Percentiles rank a stretch among this genome's conserved stretches.
Evolutionary conservation across 2,329 filamentous ascomycete genomes (phyloP).

Genomic region (Whalleya microplaca): DNA sequence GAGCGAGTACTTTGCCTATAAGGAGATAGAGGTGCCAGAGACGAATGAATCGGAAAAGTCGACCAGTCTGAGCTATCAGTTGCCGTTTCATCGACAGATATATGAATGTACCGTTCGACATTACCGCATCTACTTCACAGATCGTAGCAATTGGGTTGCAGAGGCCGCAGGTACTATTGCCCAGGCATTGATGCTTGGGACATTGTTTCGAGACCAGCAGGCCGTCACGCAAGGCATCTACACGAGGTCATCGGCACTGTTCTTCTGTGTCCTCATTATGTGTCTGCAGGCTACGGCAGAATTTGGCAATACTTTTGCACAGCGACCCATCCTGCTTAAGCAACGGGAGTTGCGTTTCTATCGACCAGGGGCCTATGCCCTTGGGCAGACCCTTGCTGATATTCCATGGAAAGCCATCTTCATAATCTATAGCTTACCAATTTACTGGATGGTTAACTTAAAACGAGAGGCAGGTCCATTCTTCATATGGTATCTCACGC

Average conservation of each 20-base stretch:
- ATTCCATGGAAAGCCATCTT: constrained; percentile 45
- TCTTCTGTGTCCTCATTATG: constrained; percentile 53
- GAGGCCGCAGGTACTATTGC: constrained; percentile 21
- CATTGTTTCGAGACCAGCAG: constrained; percentile 24
- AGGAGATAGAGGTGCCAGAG: no score
- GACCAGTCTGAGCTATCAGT: no score
- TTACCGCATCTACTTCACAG: constrained; percentile 38
- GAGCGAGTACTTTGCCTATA: constrained; percentile 33
- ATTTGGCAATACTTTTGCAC: constrained; percentile 42
- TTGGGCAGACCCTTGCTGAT: constrained; percentile 35
- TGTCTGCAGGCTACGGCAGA: constrained; percentile 51
- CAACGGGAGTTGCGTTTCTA: constrained; percentile 46
- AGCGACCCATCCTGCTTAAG: constrained; percentile 18
- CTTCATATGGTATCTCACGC: constrained; percentile 67
- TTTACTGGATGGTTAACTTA: constrained; percentile 46
- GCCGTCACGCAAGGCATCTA: constrained; percentile 15
- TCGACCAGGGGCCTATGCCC: constrained; percentile 24
- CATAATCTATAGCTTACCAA: constrained; percentile 43
- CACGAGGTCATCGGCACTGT: constrained; percentile 39
- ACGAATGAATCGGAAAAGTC: no score
- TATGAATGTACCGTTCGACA: constrained; percentile 47
- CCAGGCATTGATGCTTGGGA: constrained; percentile 23
- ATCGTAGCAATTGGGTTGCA: constrained; percentile 18
- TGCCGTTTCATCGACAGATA: constrained; percentile 35
- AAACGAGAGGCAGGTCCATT: constrained; percentile 59